Conservation (phyloP, 2,329 filamentous ascomycete species). For the Penicillium verrucosum region DNA sequence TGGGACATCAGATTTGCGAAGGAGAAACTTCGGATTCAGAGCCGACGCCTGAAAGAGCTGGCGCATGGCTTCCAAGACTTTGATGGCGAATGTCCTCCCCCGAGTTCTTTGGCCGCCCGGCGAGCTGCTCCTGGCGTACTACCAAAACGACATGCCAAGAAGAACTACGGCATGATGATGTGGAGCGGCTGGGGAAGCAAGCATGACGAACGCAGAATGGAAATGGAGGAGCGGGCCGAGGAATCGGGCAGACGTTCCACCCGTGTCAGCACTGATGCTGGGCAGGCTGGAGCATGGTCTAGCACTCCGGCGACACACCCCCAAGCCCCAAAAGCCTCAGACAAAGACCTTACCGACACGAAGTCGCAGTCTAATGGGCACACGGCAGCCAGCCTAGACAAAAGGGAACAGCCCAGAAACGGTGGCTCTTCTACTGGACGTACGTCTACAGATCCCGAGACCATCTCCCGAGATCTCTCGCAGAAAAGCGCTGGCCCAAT, state of each 20-base stretch:
- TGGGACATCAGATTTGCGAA: slow-evolving; percentile 72
- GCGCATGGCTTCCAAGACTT: slow-evolving; percentile 68
- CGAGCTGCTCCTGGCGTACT: slow-evolving; percentile 41
- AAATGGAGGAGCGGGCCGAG: slow-evolving; percentile 26
- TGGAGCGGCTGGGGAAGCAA: slow-evolving; percentile 89
- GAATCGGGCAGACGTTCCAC: slow-evolving; percentile 22
- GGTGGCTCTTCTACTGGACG: neutral
- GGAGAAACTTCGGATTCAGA: slow-evolving; percentile 68
- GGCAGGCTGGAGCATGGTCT: slow-evolving; percentile 26
- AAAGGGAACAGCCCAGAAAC: slow-evolving; percentile 5
- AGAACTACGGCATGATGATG: slow-evolving; percentile 72
- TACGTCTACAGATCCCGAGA: slow-evolving; percentile 6
- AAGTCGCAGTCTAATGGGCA: neutral
- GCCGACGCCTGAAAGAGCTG: slow-evolving; percentile 69
- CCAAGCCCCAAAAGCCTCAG: neutral
- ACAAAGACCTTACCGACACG: neutral
- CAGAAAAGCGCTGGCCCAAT: slow-evolving; percentile 24
- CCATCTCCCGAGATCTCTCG: slow-evolving; percentile 13
- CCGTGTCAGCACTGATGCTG: slow-evolving; percentile 27
- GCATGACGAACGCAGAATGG: slow-evolving; percentile 74
- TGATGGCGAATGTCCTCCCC: slow-evolving; percentile 73
- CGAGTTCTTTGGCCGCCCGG: slow-evolving; percentile 75
- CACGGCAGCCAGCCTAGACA: slow-evolving; percentile 9
- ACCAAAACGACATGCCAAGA: slow-evolving; percentile 36
- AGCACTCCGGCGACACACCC: slow-evolving; percentile 14